A percentile compares a stretch with the other conserved stretches of the same genome.
phyloP scores from a whole-genome alignment of 2,329 filamentous ascomycete genomes.

The Penicillium hesseltinei region DNA sequence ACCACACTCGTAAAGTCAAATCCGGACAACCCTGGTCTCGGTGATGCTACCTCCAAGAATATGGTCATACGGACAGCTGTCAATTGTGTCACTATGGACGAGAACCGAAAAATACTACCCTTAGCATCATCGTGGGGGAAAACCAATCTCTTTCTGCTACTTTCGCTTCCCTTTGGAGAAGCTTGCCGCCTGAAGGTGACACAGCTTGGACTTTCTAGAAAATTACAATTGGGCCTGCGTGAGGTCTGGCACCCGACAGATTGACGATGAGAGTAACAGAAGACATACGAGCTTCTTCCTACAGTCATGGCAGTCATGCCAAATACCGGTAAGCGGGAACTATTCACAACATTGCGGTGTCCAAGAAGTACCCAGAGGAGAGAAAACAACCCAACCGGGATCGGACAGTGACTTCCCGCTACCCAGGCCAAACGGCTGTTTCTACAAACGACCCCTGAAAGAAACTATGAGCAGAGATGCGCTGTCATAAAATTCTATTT shows the following conservation, averaged over 20 bases:
- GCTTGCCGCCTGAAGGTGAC: constrained; percentile 1
- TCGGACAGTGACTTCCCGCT: constrained; percentile 17
- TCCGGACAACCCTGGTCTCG: constrained; percentile 3
- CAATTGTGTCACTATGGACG: constrained; percentile 8
- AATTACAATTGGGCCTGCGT: constrained; percentile 20
- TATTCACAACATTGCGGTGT: constrained; percentile 6
- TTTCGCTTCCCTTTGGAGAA: constrained; percentile 3
- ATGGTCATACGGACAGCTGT: constrained; percentile 16
- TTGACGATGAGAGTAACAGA: constrained; percentile 17
- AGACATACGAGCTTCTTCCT: constrained; percentile 19
- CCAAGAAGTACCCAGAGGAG: constrained; percentile 1
- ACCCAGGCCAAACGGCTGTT: constrained; percentile 17
- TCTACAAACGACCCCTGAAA: constrained; percentile 18
- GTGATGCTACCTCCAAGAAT: constrained; percentile 10
- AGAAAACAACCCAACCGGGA: constrained; percentile 8
- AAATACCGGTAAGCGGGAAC: constrained; percentile 10
- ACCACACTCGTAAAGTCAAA: not conserved
- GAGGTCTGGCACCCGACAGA: constrained; percentile 2
- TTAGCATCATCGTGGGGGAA: not conserved
- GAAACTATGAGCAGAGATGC: not conserved
- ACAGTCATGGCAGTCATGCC: not conserved
- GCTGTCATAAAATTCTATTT: constrained; percentile 7
- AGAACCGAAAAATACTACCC: constrained; percentile 10
- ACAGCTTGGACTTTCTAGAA: constrained; percentile 19
- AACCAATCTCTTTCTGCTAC: not conserved